These are phyloP conservation scores for Cicer judaicum DNA, from an alignment of 306 rosid species.

Conservation along the genomic window DNA sequence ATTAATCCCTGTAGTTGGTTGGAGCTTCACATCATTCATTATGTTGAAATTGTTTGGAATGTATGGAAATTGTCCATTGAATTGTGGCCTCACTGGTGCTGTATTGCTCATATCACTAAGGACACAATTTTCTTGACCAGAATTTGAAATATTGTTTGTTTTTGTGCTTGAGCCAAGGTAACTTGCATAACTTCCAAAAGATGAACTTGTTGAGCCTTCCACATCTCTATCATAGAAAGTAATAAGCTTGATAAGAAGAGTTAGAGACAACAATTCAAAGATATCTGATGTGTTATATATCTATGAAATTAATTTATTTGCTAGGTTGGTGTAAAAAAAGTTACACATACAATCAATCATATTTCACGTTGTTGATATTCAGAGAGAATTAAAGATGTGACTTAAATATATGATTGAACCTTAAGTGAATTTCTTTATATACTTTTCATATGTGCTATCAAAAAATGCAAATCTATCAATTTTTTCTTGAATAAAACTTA, in stretches of 20 bases:
- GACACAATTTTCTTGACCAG: constrained; percentile 36
- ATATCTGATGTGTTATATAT: background rate
- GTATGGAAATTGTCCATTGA: constrained; percentile 69
- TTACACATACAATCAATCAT: too few relatives aligned
- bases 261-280: background rate
- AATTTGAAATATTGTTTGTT: constrained; percentile 29
- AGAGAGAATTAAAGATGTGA: too few relatives aligned
- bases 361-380: too few relatives aligned
- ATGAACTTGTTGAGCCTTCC: constrained; percentile 66
- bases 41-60: constrained; percentile 71
- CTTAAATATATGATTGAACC: too few relatives aligned
- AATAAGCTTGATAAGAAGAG: background rate
- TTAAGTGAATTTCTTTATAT: too few relatives aligned
- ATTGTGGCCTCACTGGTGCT: constrained; percentile 61
- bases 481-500: too few relatives aligned
- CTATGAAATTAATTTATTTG: too few relatives aligned
- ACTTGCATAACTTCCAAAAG: constrained; percentile 43
- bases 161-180: constrained; percentile 45
- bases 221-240: constrained; percentile 58
- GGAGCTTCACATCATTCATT: constrained; percentile 62
- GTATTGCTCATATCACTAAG: constrained; percentile 45
- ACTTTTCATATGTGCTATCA: too few relatives aligned
- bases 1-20: constrained; percentile 55
- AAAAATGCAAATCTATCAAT: too few relatives aligned
- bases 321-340: too few relatives aligned